These are phyloP conservation scores for Rugonectria rugulosa DNA, from an alignment of 2,329 filamentous ascomycete genomes.

Conservation along the genomic window DNA sequence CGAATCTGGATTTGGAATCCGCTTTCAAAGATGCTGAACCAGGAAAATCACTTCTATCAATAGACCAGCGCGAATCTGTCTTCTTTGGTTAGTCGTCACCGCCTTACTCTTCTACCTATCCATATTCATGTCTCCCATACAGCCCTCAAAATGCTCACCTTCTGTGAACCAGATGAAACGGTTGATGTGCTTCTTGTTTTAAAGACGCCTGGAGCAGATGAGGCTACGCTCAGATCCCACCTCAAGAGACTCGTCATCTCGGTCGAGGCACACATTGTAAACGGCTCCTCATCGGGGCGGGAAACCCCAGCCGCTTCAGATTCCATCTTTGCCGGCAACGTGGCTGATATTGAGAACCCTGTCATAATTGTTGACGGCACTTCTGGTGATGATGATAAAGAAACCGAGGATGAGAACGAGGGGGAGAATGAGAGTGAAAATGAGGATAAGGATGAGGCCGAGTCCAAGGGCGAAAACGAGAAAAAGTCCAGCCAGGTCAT, in stretches of 20 bases:
- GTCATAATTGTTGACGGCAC: conserved; percentile 58
- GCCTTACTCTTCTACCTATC: conserved; percentile 51
- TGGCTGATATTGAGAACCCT: conserved; percentile 59
- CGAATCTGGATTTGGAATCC: conserved; percentile 62
- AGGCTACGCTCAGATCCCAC: conserved; percentile 63
- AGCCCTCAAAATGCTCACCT: not conserved
- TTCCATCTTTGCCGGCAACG: conserved; percentile 63
- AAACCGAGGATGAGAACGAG: conserved; percentile 35
- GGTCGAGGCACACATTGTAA: conserved; percentile 71
- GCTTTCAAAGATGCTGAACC: conserved; percentile 54
- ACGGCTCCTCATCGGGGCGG: conserved; percentile 59
- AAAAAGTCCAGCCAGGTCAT: conserved; percentile 45
- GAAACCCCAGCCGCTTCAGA: conserved; percentile 61
- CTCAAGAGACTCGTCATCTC: conserved; percentile 70
- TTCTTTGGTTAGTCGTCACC: conserved; percentile 70
- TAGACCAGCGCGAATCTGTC: conserved; percentile 69
- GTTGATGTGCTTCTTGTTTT: conserved; percentile 74
- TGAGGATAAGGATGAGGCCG: conserved; percentile 32
- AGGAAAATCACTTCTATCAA: conserved; percentile 58
- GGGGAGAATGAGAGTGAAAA: conserved; percentile 31
- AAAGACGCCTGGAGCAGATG: conserved; percentile 67
- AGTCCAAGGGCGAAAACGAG: not conserved
- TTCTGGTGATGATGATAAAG: conserved; percentile 36
- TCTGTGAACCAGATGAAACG: conserved; percentile 70
- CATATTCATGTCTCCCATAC: conserved; percentile 13